Conservation (phyloP, 2,329 filamentous ascomycete genomes). For the Nothophoma quercina region DNA sequence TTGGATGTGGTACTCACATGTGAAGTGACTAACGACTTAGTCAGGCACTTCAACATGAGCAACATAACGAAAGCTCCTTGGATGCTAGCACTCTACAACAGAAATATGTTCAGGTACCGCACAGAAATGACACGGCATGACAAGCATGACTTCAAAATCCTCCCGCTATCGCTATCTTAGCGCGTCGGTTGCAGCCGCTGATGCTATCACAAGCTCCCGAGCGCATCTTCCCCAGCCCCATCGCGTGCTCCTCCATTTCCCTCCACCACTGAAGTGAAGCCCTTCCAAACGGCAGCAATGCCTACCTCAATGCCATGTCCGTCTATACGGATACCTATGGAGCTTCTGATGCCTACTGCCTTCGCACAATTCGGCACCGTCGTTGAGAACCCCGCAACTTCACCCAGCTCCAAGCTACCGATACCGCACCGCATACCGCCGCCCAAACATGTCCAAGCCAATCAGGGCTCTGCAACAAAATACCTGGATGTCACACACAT, state of each 20-base stretch:
- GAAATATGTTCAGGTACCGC: too few relatives aligned
- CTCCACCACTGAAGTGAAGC: neutral
- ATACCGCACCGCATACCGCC: constrained; percentile 56
- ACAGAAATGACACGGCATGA: too few relatives aligned
- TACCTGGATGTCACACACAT: constrained; percentile 81
- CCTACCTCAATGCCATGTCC: constrained; percentile 50
- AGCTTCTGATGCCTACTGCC: constrained; percentile 70
- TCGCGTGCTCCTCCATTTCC: constrained; percentile 3
- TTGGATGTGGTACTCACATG: neutral
- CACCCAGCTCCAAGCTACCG: constrained; percentile 55
- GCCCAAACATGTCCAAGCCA: constrained; percentile 65
- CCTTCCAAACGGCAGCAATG: constrained; percentile 33
- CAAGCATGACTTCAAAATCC: too few relatives aligned
- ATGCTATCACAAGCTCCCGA: constrained; percentile 13
- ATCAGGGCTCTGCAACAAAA: constrained; percentile 89
- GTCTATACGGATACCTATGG: constrained; percentile 61
- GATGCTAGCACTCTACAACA: too few relatives aligned
- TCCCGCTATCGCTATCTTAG: constrained; percentile 28
- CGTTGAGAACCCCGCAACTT: constrained; percentile 72
- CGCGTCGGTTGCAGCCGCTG: constrained; percentile 21
- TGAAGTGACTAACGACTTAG: neutral
- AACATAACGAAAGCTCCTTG: neutral
- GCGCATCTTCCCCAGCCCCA: constrained; percentile 17
- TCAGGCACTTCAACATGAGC: neutral
- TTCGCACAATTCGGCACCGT: constrained; percentile 87